These are phyloP conservation scores for Auricularia heimuer DNA, from an alignment of 768 basidiomycete species.

Conservation along the genomic window DNA sequence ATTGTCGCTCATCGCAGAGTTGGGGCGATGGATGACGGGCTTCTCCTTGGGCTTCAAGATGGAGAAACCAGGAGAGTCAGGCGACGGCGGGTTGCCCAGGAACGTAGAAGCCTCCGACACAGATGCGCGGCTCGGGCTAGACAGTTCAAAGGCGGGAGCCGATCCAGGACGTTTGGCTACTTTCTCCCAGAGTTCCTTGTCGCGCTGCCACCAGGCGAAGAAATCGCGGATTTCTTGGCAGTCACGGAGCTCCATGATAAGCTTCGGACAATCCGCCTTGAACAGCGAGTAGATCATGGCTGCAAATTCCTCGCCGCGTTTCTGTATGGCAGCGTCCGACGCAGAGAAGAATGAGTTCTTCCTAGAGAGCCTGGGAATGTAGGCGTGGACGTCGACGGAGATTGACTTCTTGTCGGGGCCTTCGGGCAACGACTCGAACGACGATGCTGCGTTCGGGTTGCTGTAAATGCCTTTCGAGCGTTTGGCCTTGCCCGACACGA, in stretches of 20 bases:
- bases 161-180: constrained; percentile 12
- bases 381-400: constrained; percentile 54
- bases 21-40: background rate
- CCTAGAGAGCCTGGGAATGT: constrained; percentile 59
- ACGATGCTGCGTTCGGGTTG: constrained; percentile 48
- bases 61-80: background rate
- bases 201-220: constrained; percentile 69
- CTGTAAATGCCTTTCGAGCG: constrained; percentile 33
- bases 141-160: constrained; percentile 32
- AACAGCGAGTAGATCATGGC: constrained; percentile 52
- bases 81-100: background rate
- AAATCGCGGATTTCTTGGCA: constrained; percentile 57
- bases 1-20: background rate
- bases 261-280: constrained; percentile 47
- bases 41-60: background rate
- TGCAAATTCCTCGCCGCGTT: constrained; percentile 50
- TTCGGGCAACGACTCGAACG: constrained; percentile 77
- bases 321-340: constrained; percentile 54
- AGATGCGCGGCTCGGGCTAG: constrained; percentile 32
- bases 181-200: constrained; percentile 50
- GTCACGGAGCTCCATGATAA: constrained; percentile 55
- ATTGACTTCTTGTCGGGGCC: constrained; percentile 72
- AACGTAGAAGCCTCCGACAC: constrained; percentile 25
- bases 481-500: constrained; percentile 63
- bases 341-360: constrained; percentile 65